phyloP scores from a whole-genome alignment of 345 rosid genomes.

The Bruguiera parviflora region DNA sequence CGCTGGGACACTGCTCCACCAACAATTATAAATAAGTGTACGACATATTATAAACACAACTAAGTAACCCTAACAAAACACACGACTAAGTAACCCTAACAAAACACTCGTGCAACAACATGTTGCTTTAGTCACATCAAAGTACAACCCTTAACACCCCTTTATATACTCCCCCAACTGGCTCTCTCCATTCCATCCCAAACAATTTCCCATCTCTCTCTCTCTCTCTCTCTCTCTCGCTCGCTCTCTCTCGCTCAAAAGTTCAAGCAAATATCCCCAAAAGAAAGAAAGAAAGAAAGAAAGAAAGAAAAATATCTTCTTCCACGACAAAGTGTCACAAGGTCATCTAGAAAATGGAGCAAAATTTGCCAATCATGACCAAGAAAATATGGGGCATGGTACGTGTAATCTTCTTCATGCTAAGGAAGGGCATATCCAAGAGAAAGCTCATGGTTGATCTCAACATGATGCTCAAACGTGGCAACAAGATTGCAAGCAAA shows the following conservation, averaged over 20 bases:
- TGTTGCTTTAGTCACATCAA: slow-evolving; percentile 1
- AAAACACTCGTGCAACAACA: slow-evolving; percentile 10
- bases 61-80: neutral
- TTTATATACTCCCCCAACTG: slow-evolving; percentile 35
- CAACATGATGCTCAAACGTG: slow-evolving; percentile 71
- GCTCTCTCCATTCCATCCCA: slow-evolving; percentile 27
- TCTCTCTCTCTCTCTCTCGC: neutral
- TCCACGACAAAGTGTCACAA: neutral
- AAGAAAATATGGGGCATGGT: slow-evolving; percentile 60
- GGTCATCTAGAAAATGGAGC: slow-evolving; percentile 35
- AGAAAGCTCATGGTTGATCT: slow-evolving; percentile 64
- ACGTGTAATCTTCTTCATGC: slow-evolving; percentile 63
- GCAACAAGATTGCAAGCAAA: slow-evolving; percentile 64
- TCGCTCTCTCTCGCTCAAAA: neutral
- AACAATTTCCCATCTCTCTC: neutral
- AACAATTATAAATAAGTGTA: neutral
- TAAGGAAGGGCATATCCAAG: slow-evolving; percentile 60
- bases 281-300: neutral
- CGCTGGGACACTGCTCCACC: neutral
- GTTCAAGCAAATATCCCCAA: no score
- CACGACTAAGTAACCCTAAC: neutral
- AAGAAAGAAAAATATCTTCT: neutral
- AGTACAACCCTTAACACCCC: slow-evolving; percentile 8
- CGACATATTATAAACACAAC: neutral
- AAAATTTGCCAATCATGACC: slow-evolving; percentile 42